These are phyloP conservation scores for Babesia bigemina DNA, from an alignment of 169 alveolate genomes.

Conservation along the genomic window DNA sequence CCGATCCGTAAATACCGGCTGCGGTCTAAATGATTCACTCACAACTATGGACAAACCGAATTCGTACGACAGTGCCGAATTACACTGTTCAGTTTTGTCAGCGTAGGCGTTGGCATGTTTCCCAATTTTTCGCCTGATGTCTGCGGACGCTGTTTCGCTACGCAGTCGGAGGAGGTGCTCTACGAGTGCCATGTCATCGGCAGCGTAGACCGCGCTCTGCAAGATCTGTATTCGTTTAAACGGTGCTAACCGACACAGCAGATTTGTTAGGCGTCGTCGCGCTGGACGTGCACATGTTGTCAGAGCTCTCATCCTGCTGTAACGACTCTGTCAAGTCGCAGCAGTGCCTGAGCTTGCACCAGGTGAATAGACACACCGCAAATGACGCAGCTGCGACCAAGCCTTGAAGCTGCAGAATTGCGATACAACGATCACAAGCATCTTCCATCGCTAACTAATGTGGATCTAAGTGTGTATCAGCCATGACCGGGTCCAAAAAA, in stretches of 20 bases:
- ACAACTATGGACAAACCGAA: slow-evolving; percentile 13
- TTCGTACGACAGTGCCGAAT: slow-evolving; percentile 43
- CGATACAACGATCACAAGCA: slow-evolving; percentile 17
- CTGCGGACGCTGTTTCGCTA: neutral
- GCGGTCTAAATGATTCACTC: neutral
- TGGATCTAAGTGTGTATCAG: neutral
- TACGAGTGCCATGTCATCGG: slow-evolving; percentile 6
- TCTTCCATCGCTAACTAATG: neutral
- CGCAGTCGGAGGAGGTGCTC: slow-evolving; percentile 1
- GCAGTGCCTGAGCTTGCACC: slow-evolving; percentile 9
- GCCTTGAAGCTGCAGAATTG: slow-evolving; percentile 45
- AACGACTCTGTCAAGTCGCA: neutral
- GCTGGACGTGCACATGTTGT: too few species aligned
- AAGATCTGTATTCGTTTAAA: neutral
- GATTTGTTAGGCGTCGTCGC: too few species aligned
- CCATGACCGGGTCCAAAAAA: neutral
- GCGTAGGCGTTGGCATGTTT: slow-evolving; percentile 5
- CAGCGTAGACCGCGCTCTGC: neutral
- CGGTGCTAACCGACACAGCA: neutral
- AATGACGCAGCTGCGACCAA: slow-evolving; percentile 54
- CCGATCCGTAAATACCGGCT: slow-evolving; percentile 58
- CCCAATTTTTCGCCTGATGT: slow-evolving; percentile 1
- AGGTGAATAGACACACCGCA: slow-evolving; percentile 44
- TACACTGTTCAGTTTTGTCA: slow-evolving; percentile 41
- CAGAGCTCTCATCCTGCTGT: neutral